These are phyloP conservation scores for Talaromyces adpressus DNA, from an alignment of 495 filamentous ascomycete species.

Conservation along the genomic window DNA sequence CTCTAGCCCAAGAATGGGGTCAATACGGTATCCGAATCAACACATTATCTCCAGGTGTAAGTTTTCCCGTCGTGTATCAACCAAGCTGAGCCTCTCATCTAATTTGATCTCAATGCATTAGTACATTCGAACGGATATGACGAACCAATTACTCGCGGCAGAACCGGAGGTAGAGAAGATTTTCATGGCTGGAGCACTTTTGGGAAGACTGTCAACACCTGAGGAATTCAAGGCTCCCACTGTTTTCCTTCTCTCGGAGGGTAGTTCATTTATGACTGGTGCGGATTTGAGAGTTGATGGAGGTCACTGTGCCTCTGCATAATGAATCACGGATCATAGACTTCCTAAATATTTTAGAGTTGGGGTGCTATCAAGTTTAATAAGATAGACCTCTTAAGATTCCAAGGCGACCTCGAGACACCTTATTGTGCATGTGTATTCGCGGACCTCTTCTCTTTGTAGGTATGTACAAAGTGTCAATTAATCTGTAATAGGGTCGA, in stretches of 20 bases:
- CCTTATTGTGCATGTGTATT: too few relatives aligned
- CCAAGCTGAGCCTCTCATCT: too few relatives aligned
- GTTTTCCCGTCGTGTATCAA: not conserved
- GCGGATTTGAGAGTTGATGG: slow-evolving; percentile 33
- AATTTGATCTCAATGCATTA: not conserved
- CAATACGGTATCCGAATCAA: slow-evolving; percentile 29
- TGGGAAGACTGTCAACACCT: slow-evolving; percentile 29
- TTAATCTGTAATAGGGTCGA: too few relatives aligned
- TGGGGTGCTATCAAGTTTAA: too few relatives aligned
- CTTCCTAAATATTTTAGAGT: too few relatives aligned
- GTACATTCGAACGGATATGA: slow-evolving; percentile 35
- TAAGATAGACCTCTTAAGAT: too few relatives aligned
- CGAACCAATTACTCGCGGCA: slow-evolving; percentile 28
- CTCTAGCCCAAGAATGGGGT: slow-evolving; percentile 61
- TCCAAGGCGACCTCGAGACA: too few relatives aligned
- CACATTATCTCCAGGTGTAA: slow-evolving; percentile 39
- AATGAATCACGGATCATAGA: not conserved
- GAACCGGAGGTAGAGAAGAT: slow-evolving; percentile 52
- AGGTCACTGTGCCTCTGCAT: slow-evolving; percentile 26
- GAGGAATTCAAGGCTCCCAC: slow-evolving; percentile 37
- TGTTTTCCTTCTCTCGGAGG: slow-evolving; percentile 37
- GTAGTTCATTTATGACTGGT: slow-evolving; percentile 35
- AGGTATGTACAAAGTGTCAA: too few relatives aligned
- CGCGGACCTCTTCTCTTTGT: too few relatives aligned
- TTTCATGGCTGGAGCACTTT: slow-evolving; percentile 11